Evolutionary conservation across 2,329 filamentous ascomycete species (phyloP).

Genomic region (Diaporthe humulicola): DNA sequence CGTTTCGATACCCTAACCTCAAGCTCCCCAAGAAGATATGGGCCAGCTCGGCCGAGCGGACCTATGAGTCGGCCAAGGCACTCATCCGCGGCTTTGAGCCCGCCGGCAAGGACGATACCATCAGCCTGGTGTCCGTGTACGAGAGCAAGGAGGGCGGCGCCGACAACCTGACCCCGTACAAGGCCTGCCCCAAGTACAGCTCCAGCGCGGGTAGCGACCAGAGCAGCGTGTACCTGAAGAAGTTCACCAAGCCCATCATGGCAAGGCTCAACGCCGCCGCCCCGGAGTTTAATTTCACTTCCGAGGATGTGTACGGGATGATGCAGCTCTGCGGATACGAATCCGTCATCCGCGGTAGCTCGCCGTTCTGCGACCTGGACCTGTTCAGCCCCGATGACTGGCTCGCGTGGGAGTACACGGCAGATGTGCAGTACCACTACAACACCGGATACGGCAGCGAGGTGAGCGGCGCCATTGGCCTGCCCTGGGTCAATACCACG

Average conservation of each 20-base stretch:
- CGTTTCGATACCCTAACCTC: conserved; percentile 69
- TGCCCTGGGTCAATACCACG: conserved; percentile 77
- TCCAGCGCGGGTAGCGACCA: conserved; percentile 69
- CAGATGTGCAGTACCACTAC: conserved; percentile 74
- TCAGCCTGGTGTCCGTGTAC: conserved; percentile 67
- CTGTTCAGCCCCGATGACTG: conserved; percentile 73
- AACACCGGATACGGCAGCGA: conserved; percentile 75
- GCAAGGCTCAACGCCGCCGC: conserved; percentile 66
- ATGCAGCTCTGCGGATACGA: conserved; percentile 77
- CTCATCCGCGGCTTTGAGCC: conserved; percentile 69
- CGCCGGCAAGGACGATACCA: conserved; percentile 59
- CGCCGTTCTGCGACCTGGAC: conserved; percentile 71
- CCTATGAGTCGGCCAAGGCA: conserved; percentile 68
- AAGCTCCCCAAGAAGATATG: conserved; percentile 68
- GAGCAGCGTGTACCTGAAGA: conserved; percentile 61
- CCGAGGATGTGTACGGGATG: conserved; percentile 74
- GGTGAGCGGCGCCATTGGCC: conserved; percentile 69
- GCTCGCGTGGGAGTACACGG: conserved; percentile 76
- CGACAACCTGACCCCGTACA: conserved; percentile 73
- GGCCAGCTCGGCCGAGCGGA: conserved; percentile 74
- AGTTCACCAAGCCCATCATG: conserved; percentile 72
- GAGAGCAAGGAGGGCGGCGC: conserved; percentile 71
- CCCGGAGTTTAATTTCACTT: conserved; percentile 73
- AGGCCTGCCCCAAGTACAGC: conserved; percentile 74
- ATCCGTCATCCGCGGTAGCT: conserved; percentile 72